Base-by-base conservation (phyloP, 129 eudicot genomes). In the Centella asiatica region DNA sequence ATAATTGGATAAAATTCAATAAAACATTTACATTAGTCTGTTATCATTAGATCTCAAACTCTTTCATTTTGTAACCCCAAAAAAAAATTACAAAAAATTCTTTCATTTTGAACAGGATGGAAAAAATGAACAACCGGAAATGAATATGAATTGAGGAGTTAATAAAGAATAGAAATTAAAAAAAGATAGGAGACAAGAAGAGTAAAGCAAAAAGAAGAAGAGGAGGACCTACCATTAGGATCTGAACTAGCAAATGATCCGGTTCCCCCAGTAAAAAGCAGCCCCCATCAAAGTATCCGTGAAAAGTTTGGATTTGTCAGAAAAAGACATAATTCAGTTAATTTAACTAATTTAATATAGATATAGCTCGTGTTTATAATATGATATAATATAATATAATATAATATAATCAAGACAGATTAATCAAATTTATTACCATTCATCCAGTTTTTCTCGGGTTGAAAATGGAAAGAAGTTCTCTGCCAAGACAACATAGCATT, bases 361-460 rank as follows among this genome's bases (percentile, higher is more conserved):
- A 11, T 22, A 51, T 51, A 51, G 26, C n/a, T n/a, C n/a, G n/a
- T n/a, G n/a, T n/a, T n/a, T n/a, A n/a, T n/a, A n/a, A n/a, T n/a
- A n/a, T n/a, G n/a, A n/a, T n/a, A n/a, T n/a, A n/a, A n/a, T n/a
- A n/a, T n/a, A n/a, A n/a, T n/a, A n/a, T n/a, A n/a, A 24, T 24
- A 13, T 0, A 60, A 15, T 40, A 25, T 13, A 3, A 4, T 37
- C 0, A 42, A 56, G 5, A 24, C 4, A 47, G 36, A 36, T 27
- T 44, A 12, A 23, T 2, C 65, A 2, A 3, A 27, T 1, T 24
- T 34, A n/a, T 2, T 62, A 92, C 98, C 98, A 68, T 87, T 87
- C 96, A 92, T 92, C 98, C 95, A 92, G 69, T 92, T 84, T 63
- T 87, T 66, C 48, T 82, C 79, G 12, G 98, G 98, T 61, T 92